Base-by-base conservation (phyloP, 1,139 yeast species). In the Scheffersomyces segobiensis region DNA sequence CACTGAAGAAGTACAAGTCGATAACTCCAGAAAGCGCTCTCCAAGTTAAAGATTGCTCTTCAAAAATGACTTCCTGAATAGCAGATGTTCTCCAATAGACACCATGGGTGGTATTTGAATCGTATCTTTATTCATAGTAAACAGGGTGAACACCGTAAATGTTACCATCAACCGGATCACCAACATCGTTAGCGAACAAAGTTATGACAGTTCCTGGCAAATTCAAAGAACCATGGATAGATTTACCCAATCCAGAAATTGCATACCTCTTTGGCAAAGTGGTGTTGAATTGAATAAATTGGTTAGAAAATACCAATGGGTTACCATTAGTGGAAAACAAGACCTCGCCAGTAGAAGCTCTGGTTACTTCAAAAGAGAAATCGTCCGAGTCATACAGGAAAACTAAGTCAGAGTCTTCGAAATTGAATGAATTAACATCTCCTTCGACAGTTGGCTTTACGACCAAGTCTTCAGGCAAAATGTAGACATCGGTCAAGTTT, bases 1-100 rank as follows among this genome's bases (percentile, higher is more conserved):
- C 78, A 47, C 71, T 61, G 60, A 72, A 74, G 64, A 74, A 70
- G 62, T 72, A 74, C 39, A 74, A 66, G 57, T 74, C 78, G 52
- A 74, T 56, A 42, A 61, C 73, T 55, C 75, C 77, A 59, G 60
- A 66, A 59, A 60, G 69, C 49, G 67, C 68, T 69, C 71, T 70
- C 78, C 67, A 74, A 46, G 67, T 72, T 47, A 68, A 63, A 5
- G 67, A 60, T 53, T 63, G 60, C 21, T 68, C 69, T 10, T 62
- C 71, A 55, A 68, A 61, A 12, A 64, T 55, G 14, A 68, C 66
- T 57, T 68, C 71, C 52, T 68, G 71, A 20, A 63, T 62, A 10
- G 71, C 71, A 6, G 69, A 62, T 32, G 70, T 65, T 60, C 71
- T 64, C 71, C 71, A 68, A 56, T 63, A 68, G 1, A 68, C 71